These are phyloP conservation scores for Sporisorium graminicola DNA, from an alignment of 1,284 basidiomycete species.

Conservation along the genomic window DNA sequence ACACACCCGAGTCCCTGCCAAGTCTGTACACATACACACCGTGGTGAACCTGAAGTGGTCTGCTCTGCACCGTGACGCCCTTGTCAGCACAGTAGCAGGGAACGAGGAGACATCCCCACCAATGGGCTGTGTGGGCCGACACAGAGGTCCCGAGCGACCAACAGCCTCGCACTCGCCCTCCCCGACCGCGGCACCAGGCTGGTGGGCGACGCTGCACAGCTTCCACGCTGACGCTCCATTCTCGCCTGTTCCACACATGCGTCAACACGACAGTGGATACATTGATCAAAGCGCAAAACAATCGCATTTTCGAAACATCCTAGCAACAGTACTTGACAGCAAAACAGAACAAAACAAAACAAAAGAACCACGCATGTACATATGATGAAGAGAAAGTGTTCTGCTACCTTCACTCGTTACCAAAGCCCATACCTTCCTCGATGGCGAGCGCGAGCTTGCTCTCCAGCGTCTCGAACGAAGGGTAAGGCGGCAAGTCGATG, in stretches of 20 bases:
- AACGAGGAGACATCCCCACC: too few relatives aligned
- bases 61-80: too few relatives aligned
- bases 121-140: too few relatives aligned
- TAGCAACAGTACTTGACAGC: constrained; percentile 1
- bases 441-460: constrained; percentile 68
- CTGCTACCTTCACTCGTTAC: constrained; percentile 55
- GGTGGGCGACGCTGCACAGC: too few relatives aligned
- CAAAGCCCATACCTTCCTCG: constrained; percentile 67
- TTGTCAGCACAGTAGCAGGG: too few relatives aligned
- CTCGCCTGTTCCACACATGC: not conserved
- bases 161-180: too few relatives aligned
- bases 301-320: constrained; percentile 5
- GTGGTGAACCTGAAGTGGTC: too few relatives aligned
- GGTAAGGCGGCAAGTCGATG: constrained; percentile 69
- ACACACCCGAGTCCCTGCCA: too few relatives aligned
- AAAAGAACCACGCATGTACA: constrained; percentile 4
- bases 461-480: constrained; percentile 63
- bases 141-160: too few relatives aligned
- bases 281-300: not conserved
- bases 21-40: too few relatives aligned
- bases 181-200: too few relatives aligned
- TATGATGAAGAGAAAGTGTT: not conserved
- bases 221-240: too few relatives aligned
- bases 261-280: not conserved
- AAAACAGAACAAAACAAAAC: not conserved